Evolutionary conservation across 768 basidiomycete species (phyloP).

Genomic region (Collybiopsis luxurians): DNA sequence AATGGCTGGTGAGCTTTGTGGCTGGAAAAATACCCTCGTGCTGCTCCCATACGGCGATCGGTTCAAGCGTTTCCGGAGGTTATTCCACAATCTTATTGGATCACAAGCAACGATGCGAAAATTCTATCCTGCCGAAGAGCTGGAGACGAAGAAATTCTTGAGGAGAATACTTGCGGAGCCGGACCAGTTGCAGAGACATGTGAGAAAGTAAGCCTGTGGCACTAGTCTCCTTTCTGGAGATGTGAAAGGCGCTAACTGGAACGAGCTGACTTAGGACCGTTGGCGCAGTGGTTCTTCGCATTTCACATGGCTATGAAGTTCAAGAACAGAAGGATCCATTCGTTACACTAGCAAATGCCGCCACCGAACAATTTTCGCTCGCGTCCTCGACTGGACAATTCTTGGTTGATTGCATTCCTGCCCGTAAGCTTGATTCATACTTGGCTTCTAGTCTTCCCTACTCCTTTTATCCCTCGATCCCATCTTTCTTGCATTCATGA

Average conservation of each 20-base stretch:
- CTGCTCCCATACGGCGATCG: constrained; percentile 57
- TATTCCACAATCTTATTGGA: constrained; percentile 52
- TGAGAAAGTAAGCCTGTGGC: constrained; percentile 40
- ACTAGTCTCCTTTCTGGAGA: neutral
- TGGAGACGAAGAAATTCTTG: constrained; percentile 46
- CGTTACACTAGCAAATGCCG: constrained; percentile 49
- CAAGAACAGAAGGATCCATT: constrained; percentile 47
- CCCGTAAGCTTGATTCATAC: constrained; percentile 28
- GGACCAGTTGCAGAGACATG: constrained; percentile 40
- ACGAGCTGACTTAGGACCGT: constrained; percentile 32
- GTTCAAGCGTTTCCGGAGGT: constrained; percentile 50
- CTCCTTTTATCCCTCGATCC: neutral
- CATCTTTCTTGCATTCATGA: no score
- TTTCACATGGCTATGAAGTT: constrained; percentile 54
- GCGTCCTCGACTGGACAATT: constrained; percentile 51
- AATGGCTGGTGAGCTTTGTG: constrained; percentile 55
- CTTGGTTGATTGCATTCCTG: constrained; percentile 50
- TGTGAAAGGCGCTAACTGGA: neutral
- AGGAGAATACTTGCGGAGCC: constrained; percentile 47
- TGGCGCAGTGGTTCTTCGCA: constrained; percentile 51
- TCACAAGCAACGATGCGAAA: constrained; percentile 38
- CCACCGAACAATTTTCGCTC: constrained; percentile 53
- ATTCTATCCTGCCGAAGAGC: constrained; percentile 41
- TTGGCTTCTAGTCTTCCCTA: neutral
- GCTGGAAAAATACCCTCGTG: constrained; percentile 56